Percentiles rank a stretch among this genome's conserved stretches.
Conservation (phyloP, 2,329 filamentous ascomycete genomes). For the Hortaea werneckii region DNA sequence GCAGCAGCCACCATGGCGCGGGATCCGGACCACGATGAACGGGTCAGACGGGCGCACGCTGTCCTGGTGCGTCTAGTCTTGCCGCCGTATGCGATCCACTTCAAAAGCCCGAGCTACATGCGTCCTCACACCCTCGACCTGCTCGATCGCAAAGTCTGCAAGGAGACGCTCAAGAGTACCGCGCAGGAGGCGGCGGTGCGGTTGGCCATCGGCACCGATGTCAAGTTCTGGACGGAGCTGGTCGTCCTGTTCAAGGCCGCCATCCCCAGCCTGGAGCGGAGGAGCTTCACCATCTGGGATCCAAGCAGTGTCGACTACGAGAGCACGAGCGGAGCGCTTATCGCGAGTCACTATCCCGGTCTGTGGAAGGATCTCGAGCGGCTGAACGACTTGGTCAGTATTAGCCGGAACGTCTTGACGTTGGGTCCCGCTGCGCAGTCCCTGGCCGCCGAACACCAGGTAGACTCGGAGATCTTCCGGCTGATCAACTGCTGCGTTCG, state of each 20-base stretch:
- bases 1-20: not conserved
- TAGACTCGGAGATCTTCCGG: conserved; percentile 52
- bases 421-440: conserved; percentile 53
- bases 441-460: conserved; percentile 48
- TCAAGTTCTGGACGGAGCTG: conserved; percentile 50
- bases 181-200: conserved; percentile 43
- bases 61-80: conserved; percentile 37
- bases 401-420: conserved; percentile 52
- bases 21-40: not conserved
- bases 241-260: conserved; percentile 48
- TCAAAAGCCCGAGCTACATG: conserved; percentile 50
- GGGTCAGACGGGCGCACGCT: conserved; percentile 25
- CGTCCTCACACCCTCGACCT: conserved; percentile 49
- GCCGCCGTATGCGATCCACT: conserved; percentile 46
- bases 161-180: conserved; percentile 50
- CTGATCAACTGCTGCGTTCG: conserved; percentile 55
- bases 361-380: conserved; percentile 53
- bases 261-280: conserved; percentile 50
- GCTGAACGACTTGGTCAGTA: conserved; percentile 51
- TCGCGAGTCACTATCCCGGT: conserved; percentile 48
- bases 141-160: conserved; percentile 44
- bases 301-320: conserved; percentile 47
- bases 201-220: conserved; percentile 46
- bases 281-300: conserved; percentile 52
- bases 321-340: conserved; percentile 49